Evolutionary conservation across 495 filamentous ascomycete genomes (phyloP).

Genomic region (Penicillium alfredii): DNA sequence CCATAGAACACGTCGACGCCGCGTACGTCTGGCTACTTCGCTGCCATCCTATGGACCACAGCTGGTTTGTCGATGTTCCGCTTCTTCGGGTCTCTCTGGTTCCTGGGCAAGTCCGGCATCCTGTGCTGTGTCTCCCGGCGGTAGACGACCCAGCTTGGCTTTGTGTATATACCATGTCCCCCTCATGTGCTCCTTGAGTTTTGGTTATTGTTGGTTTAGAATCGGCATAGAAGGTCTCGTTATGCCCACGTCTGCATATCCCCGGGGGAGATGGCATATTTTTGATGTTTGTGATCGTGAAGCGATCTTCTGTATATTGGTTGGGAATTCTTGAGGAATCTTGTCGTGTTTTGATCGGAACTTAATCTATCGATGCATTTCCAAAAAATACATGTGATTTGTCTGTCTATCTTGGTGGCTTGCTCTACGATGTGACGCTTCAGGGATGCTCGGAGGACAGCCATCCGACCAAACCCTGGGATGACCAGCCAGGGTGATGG

Average conservation of each 20-base stretch:
- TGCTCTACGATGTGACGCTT: too few species aligned
- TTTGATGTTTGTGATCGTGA: too few species aligned
- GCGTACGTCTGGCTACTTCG: conserved; percentile 87
- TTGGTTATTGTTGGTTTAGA: too few species aligned
- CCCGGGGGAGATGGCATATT: too few species aligned
- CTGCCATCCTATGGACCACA: conserved; percentile 80
- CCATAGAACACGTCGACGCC: conserved; percentile 43
- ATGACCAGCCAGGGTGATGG: background rate
- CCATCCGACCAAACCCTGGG: conserved; percentile 1
- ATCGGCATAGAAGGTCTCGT: too few species aligned
- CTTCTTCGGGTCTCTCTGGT: conserved; percentile 84
- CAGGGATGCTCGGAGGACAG: conserved; percentile 15
- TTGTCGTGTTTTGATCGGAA: too few species aligned
- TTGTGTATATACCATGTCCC: conserved; percentile 18
- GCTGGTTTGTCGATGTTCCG: conserved; percentile 75
- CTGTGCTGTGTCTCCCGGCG: conserved; percentile 85
- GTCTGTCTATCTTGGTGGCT: too few species aligned
- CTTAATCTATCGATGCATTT: too few species aligned
- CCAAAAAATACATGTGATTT: too few species aligned
- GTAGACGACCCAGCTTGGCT: conserved; percentile 1
- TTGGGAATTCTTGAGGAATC: too few species aligned
- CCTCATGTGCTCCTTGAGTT: background rate
- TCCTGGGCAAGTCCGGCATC: conserved; percentile 82
- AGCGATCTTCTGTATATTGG: too few species aligned
- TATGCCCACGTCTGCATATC: too few species aligned